phyloP scores from a whole-genome alignment of 805 yeast species.

The Saccharomycopsis lassenensis region DNA sequence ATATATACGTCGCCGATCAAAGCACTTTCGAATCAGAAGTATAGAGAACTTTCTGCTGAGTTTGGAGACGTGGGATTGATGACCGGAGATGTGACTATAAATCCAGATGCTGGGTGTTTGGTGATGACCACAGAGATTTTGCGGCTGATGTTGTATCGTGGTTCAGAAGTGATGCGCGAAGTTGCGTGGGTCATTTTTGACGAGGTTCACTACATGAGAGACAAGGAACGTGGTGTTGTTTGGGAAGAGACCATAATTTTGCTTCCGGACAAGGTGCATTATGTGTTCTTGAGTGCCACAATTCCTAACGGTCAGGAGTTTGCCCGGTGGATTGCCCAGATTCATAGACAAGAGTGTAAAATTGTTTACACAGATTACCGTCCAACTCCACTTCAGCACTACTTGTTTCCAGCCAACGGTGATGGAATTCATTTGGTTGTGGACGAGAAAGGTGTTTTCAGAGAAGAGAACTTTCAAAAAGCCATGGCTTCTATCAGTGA shows the following conservation, averaged over 20 bases:
- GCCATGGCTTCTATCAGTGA: slow-evolving; percentile 93
- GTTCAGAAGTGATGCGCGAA: slow-evolving; percentile 96
- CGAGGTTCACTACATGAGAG: slow-evolving; percentile 98
- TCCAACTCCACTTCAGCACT: slow-evolving; percentile 97
- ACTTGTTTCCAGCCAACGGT: slow-evolving; percentile 96
- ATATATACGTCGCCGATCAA: slow-evolving; percentile 93
- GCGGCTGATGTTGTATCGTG: slow-evolving; percentile 92
- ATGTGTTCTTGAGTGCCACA: slow-evolving; percentile 89
- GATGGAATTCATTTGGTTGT: slow-evolving; percentile 96
- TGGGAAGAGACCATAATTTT: slow-evolving; percentile 98
- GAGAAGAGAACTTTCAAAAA: slow-evolving; percentile 96
- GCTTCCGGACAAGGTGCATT: slow-evolving; percentile 91
- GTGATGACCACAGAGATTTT: slow-evolving; percentile 99
- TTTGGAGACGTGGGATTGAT: slow-evolving; percentile 95
- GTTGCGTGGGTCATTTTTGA: slow-evolving; percentile 98
- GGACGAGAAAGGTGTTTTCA: slow-evolving; percentile 90
- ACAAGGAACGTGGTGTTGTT: slow-evolving; percentile 95
- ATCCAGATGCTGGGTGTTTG: slow-evolving; percentile 95
- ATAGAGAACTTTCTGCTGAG: slow-evolving; percentile 83
- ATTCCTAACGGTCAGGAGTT: slow-evolving; percentile 97
- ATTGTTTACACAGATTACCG: slow-evolving; percentile 98
- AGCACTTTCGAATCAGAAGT: slow-evolving; percentile 89
- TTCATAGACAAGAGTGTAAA: slow-evolving; percentile 94
- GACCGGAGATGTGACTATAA: slow-evolving; percentile 99
- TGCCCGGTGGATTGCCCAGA: slow-evolving; percentile 97